These are phyloP conservation scores for Irpex lacteus DNA, from an alignment of 1,284 basidiomycete species.

Conservation along the genomic window DNA sequence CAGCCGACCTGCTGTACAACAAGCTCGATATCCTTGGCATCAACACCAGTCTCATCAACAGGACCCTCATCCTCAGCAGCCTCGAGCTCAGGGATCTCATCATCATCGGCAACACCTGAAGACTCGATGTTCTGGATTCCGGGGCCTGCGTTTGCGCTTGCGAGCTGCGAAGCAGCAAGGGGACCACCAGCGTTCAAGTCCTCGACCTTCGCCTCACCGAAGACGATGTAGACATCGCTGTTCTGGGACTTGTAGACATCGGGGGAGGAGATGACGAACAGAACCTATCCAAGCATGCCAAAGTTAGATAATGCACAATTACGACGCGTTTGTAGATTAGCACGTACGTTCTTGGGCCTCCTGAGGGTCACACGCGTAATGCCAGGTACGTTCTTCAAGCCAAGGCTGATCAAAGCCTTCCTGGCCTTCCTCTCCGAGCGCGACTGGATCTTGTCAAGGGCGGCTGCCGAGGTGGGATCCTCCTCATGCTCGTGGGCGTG, in stretches of 20 bases:
- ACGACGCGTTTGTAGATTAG: neutral
- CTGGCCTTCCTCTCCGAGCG: slow-evolving; percentile 90
- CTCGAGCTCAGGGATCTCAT: slow-evolving; percentile 83
- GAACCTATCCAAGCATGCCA: slow-evolving; percentile 47
- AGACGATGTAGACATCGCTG: slow-evolving; percentile 98
- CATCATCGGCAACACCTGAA: slow-evolving; percentile 57
- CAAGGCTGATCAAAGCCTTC: slow-evolving; percentile 84
- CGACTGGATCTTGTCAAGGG: slow-evolving; percentile 91
- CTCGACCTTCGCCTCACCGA: slow-evolving; percentile 97
- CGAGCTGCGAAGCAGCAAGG: slow-evolving; percentile 84
- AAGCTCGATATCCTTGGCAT: slow-evolving; percentile 93
- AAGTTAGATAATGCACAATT: neutral
- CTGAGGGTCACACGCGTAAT: slow-evolving; percentile 96
- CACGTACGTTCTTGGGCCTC: slow-evolving; percentile 86
- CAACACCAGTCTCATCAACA: slow-evolving; percentile 80
- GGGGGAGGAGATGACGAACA: slow-evolving; percentile 91
- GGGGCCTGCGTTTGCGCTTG: slow-evolving; percentile 48
- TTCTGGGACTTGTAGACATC: slow-evolving; percentile 98
- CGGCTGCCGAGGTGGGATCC: slow-evolving; percentile 79
- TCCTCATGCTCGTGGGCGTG: slow-evolving; percentile 60
- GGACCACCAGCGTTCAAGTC: slow-evolving; percentile 88
- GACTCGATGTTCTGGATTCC: slow-evolving; percentile 54
- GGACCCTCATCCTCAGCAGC: slow-evolving; percentile 75
- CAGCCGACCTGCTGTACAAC: slow-evolving; percentile 87
- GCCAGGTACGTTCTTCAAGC: slow-evolving; percentile 87